Base-by-base conservation (phyloP, 257 asterid species). In the Orobanche coerulescens region DNA sequence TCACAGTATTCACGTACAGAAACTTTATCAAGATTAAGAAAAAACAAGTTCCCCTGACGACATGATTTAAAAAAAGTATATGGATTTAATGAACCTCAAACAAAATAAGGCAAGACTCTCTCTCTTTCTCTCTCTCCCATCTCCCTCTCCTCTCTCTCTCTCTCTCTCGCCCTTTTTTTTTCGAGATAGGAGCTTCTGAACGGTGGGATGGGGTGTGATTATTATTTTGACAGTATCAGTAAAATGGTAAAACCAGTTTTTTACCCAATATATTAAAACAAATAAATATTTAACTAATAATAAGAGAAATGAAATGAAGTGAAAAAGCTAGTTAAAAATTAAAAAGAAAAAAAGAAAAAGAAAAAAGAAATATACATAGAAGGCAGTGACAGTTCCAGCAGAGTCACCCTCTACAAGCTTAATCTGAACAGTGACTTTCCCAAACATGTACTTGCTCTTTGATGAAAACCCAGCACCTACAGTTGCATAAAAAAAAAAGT, bases 331-430 rank as follows among this genome's bases (percentile, higher is more conserved):
- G 2, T 42, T 42, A 11, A 5, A 7, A 6, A 18, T 10, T 1
- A 6, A 23, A 0, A 14, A 14, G 0, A 23, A 22, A 37, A 3
- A 44, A 6, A 7, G 36, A 2, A 6, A 18, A 0, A 19, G n/a
- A 14, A 0, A 23, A 22, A 37, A 0, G 31, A 24, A 51, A 31
- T 25, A 66, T 71, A 90, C 97, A 65, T 87, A 90, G 75, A 81
- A 85, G 31, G 96, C 97, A 28, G 97, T 90, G 50, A 90, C 97
- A 60, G 96, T 90, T 65, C 97, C 96, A 51, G 97, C 97, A 65
- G 97, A 90, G 60, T 90, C 97, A 46, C 96, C 97, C 33, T 66
- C 91, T 0, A 90, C 96, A 36, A 90, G 97, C 89, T 87, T 87
- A 64, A 90, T 87, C 78, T 85, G 88, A 50, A 81, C 72, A 8